phyloP scores from a whole-genome alignment of 495 filamentous ascomycete genomes.

The Amniculicola lignicola region DNA sequence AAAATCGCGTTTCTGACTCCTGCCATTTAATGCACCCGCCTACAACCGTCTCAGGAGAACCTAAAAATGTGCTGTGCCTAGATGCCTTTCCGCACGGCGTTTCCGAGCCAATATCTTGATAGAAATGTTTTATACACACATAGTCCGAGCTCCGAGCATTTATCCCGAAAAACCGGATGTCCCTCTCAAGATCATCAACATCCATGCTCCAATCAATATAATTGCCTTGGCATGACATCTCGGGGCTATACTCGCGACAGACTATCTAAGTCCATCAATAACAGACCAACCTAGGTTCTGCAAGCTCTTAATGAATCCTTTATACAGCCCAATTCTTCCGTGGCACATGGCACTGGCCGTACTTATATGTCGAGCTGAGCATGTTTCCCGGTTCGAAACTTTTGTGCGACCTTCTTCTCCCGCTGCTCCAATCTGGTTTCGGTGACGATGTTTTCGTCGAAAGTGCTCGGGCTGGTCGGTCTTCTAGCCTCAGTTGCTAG shows the following conservation, averaged over 20 bases:
- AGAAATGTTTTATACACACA: too few species aligned
- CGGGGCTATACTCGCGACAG: background rate
- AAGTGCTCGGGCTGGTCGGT: background rate
- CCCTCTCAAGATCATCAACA: background rate
- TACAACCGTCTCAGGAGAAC: too few species aligned
- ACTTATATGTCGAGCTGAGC: background rate
- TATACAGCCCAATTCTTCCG: background rate
- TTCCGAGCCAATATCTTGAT: too few species aligned
- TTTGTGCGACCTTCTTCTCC: background rate
- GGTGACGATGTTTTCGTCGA: background rate
- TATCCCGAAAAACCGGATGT: too few species aligned
- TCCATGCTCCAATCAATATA: background rate
- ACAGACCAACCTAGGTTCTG: background rate
- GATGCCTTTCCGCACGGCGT: too few species aligned
- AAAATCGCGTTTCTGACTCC: too few species aligned
- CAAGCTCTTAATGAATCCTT: background rate
- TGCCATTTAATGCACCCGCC: too few species aligned
- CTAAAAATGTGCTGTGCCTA: too few species aligned
- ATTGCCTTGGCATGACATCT: background rate
- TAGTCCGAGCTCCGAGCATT: too few species aligned
- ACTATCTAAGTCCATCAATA: background rate
- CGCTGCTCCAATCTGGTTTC: background rate
- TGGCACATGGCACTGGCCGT: background rate
- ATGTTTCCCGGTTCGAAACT: background rate
- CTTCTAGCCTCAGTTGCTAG: conserved; percentile 1